These are phyloP conservation scores for Hypoxylon sp. DNA, from an alignment of 2,329 filamentous ascomycete genomes.

Conservation along the genomic window DNA sequence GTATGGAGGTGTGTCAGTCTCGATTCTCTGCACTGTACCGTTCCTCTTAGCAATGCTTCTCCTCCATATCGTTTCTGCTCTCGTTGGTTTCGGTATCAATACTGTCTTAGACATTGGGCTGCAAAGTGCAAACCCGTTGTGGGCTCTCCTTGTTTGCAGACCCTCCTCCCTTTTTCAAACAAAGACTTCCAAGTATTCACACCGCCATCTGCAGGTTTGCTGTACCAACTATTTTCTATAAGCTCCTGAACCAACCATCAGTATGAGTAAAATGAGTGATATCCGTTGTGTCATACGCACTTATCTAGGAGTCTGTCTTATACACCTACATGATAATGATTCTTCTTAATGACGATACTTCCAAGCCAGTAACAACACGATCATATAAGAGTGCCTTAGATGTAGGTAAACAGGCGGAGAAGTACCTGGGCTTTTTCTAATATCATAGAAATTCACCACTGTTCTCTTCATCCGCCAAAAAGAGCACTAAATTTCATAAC, in stretches of 20 bases:
- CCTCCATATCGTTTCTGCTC: not conserved
- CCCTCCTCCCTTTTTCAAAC: not conserved
- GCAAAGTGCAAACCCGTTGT: conserved; percentile 4
- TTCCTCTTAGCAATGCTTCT: not conserved
- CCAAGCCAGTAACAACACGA: not conserved
- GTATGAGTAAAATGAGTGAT: not conserved
- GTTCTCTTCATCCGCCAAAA: not conserved
- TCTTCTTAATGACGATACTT: not conserved
- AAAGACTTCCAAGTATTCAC: conserved; percentile 6
- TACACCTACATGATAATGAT: not conserved
- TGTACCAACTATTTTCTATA: not conserved
- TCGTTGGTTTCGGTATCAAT: not conserved
- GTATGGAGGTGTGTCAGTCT: not conserved
- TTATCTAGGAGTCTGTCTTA: not conserved
- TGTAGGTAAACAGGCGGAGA: too few relatives aligned
- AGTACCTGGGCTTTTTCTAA: too few relatives aligned
- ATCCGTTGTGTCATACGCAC: not conserved
- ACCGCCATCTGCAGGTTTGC: conserved; percentile 11
- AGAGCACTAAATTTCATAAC: not conserved
- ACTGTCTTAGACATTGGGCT: conserved; percentile 7
- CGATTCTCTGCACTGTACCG: not conserved
- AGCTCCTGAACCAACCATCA: not conserved
- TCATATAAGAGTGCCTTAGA: too few relatives aligned
- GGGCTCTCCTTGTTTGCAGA: conserved; percentile 9
- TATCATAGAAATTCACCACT: not conserved